Conservation (phyloP, 176 grass and related monocot species). For the Elaeis guineensis region DNA sequence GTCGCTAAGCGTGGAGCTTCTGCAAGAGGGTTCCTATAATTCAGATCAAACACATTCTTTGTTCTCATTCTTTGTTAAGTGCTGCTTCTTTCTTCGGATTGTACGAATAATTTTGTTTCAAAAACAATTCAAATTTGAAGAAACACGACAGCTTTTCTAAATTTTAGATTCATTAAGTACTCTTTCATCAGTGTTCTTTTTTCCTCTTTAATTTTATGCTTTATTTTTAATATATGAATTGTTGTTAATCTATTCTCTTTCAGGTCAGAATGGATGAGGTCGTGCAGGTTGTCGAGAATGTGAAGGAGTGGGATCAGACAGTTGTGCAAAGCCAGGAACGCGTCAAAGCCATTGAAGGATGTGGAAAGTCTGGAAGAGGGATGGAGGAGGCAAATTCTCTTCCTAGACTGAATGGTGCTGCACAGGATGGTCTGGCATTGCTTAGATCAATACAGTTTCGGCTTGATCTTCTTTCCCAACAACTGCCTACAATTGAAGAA, state of each 20-base stretch:
- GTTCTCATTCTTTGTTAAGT: no score
- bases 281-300: constrained; percentile 48
- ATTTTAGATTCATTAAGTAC: no score
- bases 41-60: no score
- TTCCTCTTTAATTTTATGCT: no score
- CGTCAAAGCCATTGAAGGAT: constrained; percentile 41
- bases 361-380: constrained; percentile 56
- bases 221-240: no score
- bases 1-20: no score
- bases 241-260: neutral
- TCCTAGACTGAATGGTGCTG: constrained; percentile 60
- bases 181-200: no score
- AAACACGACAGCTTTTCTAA: no score
- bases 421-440: constrained; percentile 55
- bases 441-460: constrained; percentile 70
- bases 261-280: constrained; percentile 56
- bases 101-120: no score
- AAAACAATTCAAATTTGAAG: no score
- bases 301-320: constrained; percentile 55
- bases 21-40: no score
- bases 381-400: constrained; percentile 61
- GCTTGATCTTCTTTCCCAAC: constrained; percentile 67
- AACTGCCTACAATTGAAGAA: constrained; percentile 72
- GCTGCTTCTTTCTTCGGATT: no score
- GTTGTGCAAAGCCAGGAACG: constrained; percentile 39